Evolutionary conservation across 768 basidiomycete genomes (phyloP), one percentile per base, ranked within the genome.

Genomic region (Kockovaella imperatae): DNA sequence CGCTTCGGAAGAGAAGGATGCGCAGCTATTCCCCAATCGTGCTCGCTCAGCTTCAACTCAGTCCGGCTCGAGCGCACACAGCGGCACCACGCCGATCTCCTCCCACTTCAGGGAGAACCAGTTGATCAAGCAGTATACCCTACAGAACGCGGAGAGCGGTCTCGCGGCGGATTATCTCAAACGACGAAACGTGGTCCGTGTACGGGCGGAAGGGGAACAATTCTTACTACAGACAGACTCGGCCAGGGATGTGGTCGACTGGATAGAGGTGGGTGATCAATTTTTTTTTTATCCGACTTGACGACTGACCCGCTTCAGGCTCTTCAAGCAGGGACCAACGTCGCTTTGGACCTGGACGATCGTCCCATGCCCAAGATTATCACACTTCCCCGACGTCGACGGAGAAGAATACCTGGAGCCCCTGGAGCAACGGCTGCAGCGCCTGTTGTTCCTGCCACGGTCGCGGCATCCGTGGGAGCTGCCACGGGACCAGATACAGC

Each of bases 101-200:
- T 53, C 60, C 8, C 68, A 61, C 42, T 71, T 72, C 57, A 64
- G 70, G 49, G 52, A 57, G 15, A 74, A 74, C 44, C 42, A 57
- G n/a, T 65, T 90, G 42, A 67, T 91, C 43, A 78, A 77, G 41
- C 72, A 76, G 44, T 96, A 95, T 65, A 81, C 86, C 18, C 74
- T 96, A 70, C 88, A 93, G 69, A 72, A 84, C 57, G 88, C 89
- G 5, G 91, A 96, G 75, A 88, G 87, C 52, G 95, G 95, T 18
- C 70, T 99, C 30, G 95, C 88, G 26, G 89, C 86, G 50, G 95
- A 99, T 70, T 99, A 99, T 72, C 30, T 80, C 55, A 97, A 97
- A 77, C 76, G 90, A 54, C 84, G 81, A 75, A 86, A 97, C 68
- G 93, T 97, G 36, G 89, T 97, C 28, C 78, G 95, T 18, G 80